Percentiles rank a stretch among this genome's conserved stretches.
These are phyloP conservation scores for Scutellaria barbata DNA, from an alignment of 257 asterid species.

Conservation along the genomic window DNA sequence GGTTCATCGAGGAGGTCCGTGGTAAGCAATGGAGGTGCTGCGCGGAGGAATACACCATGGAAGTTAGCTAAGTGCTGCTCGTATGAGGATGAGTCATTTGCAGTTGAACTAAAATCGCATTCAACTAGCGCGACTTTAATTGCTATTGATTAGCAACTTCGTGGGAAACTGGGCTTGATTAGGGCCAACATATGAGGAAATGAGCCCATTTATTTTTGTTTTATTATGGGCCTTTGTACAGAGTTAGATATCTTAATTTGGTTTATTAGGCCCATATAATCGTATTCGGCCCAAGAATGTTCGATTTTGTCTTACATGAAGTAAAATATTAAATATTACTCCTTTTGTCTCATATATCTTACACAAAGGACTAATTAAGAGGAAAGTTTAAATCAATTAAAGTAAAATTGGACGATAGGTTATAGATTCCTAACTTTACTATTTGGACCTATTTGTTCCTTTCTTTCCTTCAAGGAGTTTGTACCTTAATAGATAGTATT, in stretches of 20 bases:
- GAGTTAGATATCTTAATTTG: background rate
- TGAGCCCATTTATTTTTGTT: background rate
- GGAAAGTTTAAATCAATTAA: too few relatives aligned
- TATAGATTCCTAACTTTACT: background rate
- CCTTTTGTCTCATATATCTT: too few relatives aligned
- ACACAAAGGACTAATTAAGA: too few relatives aligned
- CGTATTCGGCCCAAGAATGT: background rate
- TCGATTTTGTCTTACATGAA: background rate
- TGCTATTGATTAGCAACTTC: background rate
- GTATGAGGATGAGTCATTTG: slow-evolving; percentile 17
- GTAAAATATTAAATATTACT: background rate
- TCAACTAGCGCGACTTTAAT: background rate
- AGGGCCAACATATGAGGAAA: background rate
- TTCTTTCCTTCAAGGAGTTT: background rate
- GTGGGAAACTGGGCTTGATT: background rate
- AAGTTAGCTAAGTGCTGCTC: slow-evolving; percentile 17
- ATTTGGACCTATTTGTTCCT: background rate
- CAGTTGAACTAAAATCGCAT: slow-evolving; percentile 1
- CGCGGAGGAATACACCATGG: slow-evolving; percentile 57
- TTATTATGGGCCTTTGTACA: background rate
- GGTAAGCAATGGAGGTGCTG: slow-evolving; percentile 44
- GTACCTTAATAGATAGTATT: background rate
- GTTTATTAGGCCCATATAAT: background rate
- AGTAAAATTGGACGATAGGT: background rate
- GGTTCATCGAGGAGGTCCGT: slow-evolving; percentile 39